Conservation (phyloP, 257 asterid species). For the Agastache rugosa region DNA sequence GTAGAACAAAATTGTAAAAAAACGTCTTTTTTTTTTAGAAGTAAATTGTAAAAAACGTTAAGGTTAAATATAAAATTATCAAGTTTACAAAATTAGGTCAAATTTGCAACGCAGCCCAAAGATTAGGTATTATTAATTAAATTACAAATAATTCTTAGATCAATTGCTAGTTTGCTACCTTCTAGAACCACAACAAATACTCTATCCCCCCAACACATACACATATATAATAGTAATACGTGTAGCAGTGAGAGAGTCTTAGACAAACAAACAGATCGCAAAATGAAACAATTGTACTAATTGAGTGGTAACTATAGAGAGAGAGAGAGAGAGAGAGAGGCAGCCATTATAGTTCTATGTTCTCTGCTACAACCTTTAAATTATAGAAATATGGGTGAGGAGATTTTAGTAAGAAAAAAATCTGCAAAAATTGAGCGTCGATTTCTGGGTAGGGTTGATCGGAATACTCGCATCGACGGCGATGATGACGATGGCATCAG, state of each 20-base stretch:
- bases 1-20: no score
- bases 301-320: neutral
- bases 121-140: no score
- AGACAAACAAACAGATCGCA: neutral
- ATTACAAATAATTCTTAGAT: no score
- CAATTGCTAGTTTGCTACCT: no score
- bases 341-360: neutral
- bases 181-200: no score
- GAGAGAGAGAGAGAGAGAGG: neutral
- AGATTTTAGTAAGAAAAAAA: neutral
- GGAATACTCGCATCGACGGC: neutral
- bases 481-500: neutral
- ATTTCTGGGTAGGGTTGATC: constrained; percentile 4
- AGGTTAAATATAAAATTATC: no score
- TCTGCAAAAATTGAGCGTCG: neutral
- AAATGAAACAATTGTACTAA: neutral
- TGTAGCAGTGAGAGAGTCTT: neutral
- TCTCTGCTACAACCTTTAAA: neutral
- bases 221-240: neutral
- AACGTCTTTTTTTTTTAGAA: no score
- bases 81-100: no score
- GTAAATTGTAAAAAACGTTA: no score
- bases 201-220: neutral
- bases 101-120: no score
- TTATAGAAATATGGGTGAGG: constrained; percentile 1